phyloP scores from a whole-genome alignment of 1,139 yeast genomes.

The Taphrina deformans region DNA sequence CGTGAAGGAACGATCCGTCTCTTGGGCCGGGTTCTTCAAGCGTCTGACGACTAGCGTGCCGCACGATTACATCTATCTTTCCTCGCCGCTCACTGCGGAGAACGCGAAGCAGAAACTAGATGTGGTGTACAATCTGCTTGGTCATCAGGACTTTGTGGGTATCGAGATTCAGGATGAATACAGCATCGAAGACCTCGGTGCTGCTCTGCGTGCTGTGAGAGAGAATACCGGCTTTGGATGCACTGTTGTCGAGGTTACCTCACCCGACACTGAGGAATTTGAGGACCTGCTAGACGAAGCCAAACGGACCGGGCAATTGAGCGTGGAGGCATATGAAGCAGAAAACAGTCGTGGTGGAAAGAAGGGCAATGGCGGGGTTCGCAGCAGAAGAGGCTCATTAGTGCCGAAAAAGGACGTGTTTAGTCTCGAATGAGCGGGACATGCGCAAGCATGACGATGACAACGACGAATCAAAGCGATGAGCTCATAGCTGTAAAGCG shows the following conservation, averaged over 20 bases:
- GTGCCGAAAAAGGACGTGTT: constrained; percentile 1
- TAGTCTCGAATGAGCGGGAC: neutral
- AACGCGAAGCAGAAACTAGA: constrained; percentile 13
- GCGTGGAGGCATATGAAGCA: neutral
- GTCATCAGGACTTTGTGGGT: constrained; percentile 18
- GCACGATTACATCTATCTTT: constrained; percentile 20
- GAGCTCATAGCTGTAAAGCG: neutral
- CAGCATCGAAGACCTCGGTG: constrained; percentile 6
- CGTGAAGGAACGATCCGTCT: constrained; percentile 11
- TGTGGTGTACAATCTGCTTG: neutral
- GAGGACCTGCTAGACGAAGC: neutral
- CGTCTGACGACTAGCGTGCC: constrained; percentile 18
- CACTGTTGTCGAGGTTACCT: constrained; percentile 14
- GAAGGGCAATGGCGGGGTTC: neutral
- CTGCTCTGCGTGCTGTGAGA: neutral
- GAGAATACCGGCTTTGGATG: constrained; percentile 8
- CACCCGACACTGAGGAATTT: neutral
- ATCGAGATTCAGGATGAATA: constrained; percentile 22
- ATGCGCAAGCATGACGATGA: neutral
- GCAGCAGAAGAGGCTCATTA: neutral
- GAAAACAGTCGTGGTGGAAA: neutral
- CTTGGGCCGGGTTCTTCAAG: constrained; percentile 21
- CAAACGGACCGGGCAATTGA: constrained; percentile 2
- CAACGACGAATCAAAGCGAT: neutral
- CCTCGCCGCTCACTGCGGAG: neutral